Conservation (phyloP, 768 basidiomycete genomes). For the Termitomyces heimii region DNA sequence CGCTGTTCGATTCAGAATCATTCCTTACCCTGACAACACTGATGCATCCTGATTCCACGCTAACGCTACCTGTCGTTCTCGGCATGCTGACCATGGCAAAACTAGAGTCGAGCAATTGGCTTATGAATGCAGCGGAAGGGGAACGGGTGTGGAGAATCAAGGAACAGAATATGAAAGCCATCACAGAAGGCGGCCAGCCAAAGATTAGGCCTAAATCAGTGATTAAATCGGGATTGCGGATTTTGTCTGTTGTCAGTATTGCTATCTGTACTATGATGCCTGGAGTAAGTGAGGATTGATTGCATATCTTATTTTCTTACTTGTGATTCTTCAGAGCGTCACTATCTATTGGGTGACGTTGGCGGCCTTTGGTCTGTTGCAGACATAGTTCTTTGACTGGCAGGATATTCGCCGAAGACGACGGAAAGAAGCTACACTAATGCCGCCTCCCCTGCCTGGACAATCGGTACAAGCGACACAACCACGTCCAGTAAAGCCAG, state of each 20-base stretch:
- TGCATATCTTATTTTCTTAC: not conserved
- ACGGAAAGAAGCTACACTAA: constrained; percentile 7
- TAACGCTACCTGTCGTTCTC: constrained; percentile 60
- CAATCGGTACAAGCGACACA: not conserved
- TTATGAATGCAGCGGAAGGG: constrained; percentile 53
- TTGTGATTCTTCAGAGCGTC: constrained; percentile 42
- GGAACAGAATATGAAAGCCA: constrained; percentile 39
- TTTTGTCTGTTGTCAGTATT: constrained; percentile 61
- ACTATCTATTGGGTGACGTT: constrained; percentile 77
- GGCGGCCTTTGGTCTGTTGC: constrained; percentile 64
- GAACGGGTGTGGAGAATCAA: constrained; percentile 43
- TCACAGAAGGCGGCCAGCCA: constrained; percentile 39
- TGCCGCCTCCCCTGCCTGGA: constrained; percentile 1
- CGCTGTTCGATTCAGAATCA: constrained; percentile 72
- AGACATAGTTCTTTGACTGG: constrained; percentile 71
- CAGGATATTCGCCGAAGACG: constrained; percentile 40
- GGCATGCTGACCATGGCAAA: constrained; percentile 76
- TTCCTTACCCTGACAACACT: constrained; percentile 71
- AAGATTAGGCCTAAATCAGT: constrained; percentile 36
- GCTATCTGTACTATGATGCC: constrained; percentile 62
- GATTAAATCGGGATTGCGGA: constrained; percentile 49
- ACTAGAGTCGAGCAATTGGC: constrained; percentile 73
- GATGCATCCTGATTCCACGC: constrained; percentile 65
- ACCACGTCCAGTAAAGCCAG: not conserved
- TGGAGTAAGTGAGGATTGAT: constrained; percentile 43